phyloP scores from a whole-genome alignment of 176 grass and related monocot species.

The Carex myosuroides region DNA sequence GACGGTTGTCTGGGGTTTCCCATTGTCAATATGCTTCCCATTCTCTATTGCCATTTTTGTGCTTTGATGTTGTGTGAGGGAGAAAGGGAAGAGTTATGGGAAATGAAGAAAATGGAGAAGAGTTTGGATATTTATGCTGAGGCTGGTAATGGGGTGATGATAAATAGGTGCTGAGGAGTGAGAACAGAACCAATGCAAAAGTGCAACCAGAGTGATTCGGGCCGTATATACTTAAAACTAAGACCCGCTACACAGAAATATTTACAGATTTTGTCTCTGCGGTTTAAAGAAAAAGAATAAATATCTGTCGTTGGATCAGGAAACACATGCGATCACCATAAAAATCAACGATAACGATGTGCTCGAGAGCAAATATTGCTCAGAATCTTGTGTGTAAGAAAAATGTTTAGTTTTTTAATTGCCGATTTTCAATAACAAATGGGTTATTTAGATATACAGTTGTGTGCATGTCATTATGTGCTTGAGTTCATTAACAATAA shows the following conservation, averaged over 20 bases:
- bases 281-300: background rate
- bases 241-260: background rate
- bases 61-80: background rate
- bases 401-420: too few species aligned
- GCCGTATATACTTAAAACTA: background rate
- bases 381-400: too few species aligned
- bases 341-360: background rate
- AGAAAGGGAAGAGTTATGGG: background rate
- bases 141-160: background rate
- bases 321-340: background rate
- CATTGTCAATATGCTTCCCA: background rate
- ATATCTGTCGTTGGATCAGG: background rate
- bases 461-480: too few species aligned
- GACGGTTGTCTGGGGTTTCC: conserved; percentile 6
- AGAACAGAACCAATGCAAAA: background rate
- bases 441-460: too few species aligned
- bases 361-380: too few species aligned
- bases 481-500: too few species aligned
- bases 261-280: background rate
- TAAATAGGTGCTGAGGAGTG: conserved; percentile 10
- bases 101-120: background rate
- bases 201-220: background rate
- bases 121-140: background rate
- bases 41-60: conserved; percentile 42
- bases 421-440: too few species aligned